These are phyloP conservation scores for Xylaria sp. DNA, from an alignment of 2,329 filamentous ascomycete genomes.

Conservation along the genomic window DNA sequence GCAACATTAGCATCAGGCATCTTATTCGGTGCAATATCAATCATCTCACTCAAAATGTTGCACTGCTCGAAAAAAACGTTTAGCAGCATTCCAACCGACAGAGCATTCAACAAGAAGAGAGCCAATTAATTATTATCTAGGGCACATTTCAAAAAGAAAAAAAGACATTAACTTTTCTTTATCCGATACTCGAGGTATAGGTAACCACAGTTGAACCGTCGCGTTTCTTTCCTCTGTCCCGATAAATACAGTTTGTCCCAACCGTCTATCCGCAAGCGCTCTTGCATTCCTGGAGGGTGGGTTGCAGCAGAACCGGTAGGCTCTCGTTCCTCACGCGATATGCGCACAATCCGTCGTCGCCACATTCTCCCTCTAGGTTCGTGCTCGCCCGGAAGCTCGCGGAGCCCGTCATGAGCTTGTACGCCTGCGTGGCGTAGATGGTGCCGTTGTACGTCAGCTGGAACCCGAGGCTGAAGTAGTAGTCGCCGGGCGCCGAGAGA, in stretches of 20 bases:
- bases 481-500: constrained; percentile 18
- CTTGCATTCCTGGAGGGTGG: constrained; percentile 32
- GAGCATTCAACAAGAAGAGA: too few relatives aligned
- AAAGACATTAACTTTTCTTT: too few relatives aligned
- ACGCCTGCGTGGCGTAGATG: constrained; percentile 25
- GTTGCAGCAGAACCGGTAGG: constrained; percentile 28
- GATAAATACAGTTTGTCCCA: too few relatives aligned
- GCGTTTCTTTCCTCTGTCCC: neutral
- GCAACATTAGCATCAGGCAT: too few relatives aligned
- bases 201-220: too few relatives aligned
- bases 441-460: constrained; percentile 25
- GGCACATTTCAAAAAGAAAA: too few relatives aligned
- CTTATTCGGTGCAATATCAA: too few relatives aligned
- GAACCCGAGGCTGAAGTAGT: constrained; percentile 29
- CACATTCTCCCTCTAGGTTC: constrained; percentile 30
- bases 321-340: constrained; percentile 27
- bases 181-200: too few relatives aligned
- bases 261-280: constrained; percentile 27
- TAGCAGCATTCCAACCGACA: too few relatives aligned
- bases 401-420: constrained; percentile 27
- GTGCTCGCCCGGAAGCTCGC: constrained; percentile 9
- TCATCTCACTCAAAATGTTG: too few relatives aligned
- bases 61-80: too few relatives aligned
- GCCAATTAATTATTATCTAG: too few relatives aligned
- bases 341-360: constrained; percentile 26